These are phyloP conservation scores for Yarrowia sp. DNA, from an alignment of 805 yeast species.

Conservation along the genomic window DNA sequence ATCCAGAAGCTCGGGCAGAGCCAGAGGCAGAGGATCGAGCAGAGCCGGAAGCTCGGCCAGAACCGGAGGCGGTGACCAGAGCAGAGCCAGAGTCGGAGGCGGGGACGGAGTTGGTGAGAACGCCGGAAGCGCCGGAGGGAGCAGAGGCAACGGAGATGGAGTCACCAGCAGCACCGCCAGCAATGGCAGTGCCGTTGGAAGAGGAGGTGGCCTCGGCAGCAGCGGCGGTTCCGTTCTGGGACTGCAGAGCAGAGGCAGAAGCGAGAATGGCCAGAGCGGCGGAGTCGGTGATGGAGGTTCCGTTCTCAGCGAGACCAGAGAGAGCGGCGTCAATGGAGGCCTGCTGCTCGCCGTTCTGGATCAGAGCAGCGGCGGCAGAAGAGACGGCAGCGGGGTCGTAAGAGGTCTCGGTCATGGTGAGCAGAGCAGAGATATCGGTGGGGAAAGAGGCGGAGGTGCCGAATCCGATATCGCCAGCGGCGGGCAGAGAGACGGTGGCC, in stretches of 20 bases:
- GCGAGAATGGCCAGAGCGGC: slow-evolving; percentile 29
- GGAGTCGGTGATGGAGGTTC: slow-evolving; percentile 29
- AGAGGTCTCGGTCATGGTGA: slow-evolving; percentile 33
- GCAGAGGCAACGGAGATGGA: slow-evolving; percentile 33
- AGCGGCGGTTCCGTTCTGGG: slow-evolving; percentile 10
- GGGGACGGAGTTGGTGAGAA: slow-evolving; percentile 35
- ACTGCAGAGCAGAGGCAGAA: slow-evolving; percentile 24
- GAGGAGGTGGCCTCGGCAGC: slow-evolving; percentile 17
- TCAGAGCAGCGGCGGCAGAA: slow-evolving; percentile 29
- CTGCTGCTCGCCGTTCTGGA: slow-evolving; percentile 18
- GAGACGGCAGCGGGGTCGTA: slow-evolving; percentile 29
- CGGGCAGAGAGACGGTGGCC: slow-evolving; percentile 21
- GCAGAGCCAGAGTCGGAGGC: slow-evolving; percentile 36
- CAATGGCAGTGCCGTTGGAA: slow-evolving; percentile 9
- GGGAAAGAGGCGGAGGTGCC: slow-evolving; percentile 32
- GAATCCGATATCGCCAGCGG: slow-evolving; percentile 31
- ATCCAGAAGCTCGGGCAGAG: background rate
- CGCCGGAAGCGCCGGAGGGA: slow-evolving; percentile 32
- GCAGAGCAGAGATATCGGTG: slow-evolving; percentile 22
- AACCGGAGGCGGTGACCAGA: slow-evolving; percentile 30
- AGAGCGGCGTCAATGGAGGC: slow-evolving; percentile 27
- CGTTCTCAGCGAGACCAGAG: slow-evolving; percentile 13
- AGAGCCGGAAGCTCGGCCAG: slow-evolving; percentile 12
- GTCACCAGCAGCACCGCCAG: slow-evolving; percentile 6
- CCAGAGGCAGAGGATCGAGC: slow-evolving; percentile 20